Percentiles rank a stretch among this genome's conserved stretches.
Evolutionary conservation across 2,329 filamentous ascomycete species (phyloP).

Genomic region (Graphilbum fragrans): DNA sequence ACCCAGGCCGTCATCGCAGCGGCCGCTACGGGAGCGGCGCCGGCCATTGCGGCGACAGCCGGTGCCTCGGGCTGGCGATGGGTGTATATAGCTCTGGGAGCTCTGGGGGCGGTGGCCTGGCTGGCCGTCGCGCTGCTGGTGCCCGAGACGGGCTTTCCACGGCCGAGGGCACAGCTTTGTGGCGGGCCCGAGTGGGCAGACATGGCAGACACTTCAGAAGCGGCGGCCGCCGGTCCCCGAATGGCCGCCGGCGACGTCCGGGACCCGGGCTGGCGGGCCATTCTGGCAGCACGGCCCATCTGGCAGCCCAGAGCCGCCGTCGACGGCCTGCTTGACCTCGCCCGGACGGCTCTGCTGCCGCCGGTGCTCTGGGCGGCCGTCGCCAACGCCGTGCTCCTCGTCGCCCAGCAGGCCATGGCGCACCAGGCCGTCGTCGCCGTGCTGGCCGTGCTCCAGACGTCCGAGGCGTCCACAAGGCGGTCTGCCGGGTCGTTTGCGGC

Average conservation of each 20-base stretch:
- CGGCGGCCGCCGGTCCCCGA: too few species aligned
- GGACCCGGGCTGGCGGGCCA: constrained; percentile 13
- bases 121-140: constrained; percentile 18
- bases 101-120: constrained; percentile 19
- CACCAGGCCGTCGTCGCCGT: constrained; percentile 15
- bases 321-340: constrained; percentile 16
- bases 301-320: background rate
- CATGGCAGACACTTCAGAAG: background rate
- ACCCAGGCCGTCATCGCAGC: constrained; percentile 19
- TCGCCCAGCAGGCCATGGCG: constrained; percentile 15
- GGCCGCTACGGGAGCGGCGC: constrained; percentile 16
- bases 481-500: constrained; percentile 18
- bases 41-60: constrained; percentile 18
- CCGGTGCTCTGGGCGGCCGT: constrained; percentile 20
- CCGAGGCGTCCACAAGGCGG: too few species aligned
- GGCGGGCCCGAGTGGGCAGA: background rate
- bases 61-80: constrained; percentile 21
- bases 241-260: constrained; percentile 11
- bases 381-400: constrained; percentile 16
- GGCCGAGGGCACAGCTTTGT: constrained; percentile 17
- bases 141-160: constrained; percentile 21
- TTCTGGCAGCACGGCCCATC: constrained; percentile 14
- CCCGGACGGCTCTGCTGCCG: constrained; percentile 21
- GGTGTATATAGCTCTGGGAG: constrained; percentile 22
- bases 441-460: too few species aligned